Evolutionary conservation across 345 rosid genomes (phyloP), one percentile per base, ranked within the genome.

Genomic region (Salix suchowensis): DNA sequence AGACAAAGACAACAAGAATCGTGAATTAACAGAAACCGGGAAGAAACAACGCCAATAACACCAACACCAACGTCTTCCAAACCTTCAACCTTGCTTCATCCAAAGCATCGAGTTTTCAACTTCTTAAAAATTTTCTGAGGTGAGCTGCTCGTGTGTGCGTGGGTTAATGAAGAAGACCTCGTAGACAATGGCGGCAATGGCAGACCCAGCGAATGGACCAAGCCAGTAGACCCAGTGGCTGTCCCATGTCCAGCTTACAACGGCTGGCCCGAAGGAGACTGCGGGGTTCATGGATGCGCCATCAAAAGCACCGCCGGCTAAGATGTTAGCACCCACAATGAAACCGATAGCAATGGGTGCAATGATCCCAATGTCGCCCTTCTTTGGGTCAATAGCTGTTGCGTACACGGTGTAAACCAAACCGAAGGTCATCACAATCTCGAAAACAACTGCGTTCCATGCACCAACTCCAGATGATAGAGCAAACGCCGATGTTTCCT

Each of bases 221-320:
- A 81, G 81, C 84, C 79, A 81, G 44, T 81, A 81, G 44, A 81
- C 84, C 84, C 84, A 81, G 76, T 81, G 84, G 76, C 23, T 70
- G 68, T 24, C 61, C 84, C 84, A 77, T 24, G 84, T 69, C 84
- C 84, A 77, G 68, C 81, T 81, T 3, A 81, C 81, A 24, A 81
- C 81, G 4, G 84, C 81, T 15, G 81, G 84, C 54, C 84, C 81
- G 1, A 81, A 77, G 3, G 81, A 81, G 23, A 81, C 81, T 2
- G 76, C 81, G n/a, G 84, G 84, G 76, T 81, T 77, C 81, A 81
- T 81, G 61, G 84, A 81, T 18, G 81, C 81, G 24, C 84, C 84
- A 65, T 81, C 81, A 28, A 81, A 81, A 8, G 84, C 84, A 65
- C 84, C 84, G 9, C 84, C 84, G 4, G 73, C 81, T 65, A 81